These are phyloP conservation scores for Blastocrithidia nonstop DNA, from an alignment of 208 protist species.

Conservation along the genomic window DNA sequence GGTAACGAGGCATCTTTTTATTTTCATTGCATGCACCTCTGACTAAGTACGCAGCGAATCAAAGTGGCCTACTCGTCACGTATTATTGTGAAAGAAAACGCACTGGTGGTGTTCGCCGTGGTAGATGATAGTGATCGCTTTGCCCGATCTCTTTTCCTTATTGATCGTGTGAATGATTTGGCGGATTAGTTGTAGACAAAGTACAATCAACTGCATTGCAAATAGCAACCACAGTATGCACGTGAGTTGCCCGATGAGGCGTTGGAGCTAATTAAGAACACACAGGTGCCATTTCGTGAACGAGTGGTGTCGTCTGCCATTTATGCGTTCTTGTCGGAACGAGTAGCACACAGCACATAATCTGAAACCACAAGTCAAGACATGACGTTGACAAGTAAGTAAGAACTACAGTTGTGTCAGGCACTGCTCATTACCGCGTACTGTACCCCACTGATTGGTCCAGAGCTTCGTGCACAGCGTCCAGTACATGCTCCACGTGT, in stretches of 20 bases:
- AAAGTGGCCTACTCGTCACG: slow-evolving; percentile 76
- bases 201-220: not conserved
- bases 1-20: slow-evolving; percentile 51
- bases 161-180: slow-evolving; percentile 16
- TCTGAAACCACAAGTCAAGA: no score
- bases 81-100: slow-evolving; percentile 71
- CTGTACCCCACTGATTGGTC: slow-evolving; percentile 19
- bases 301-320: slow-evolving; percentile 41
- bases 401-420: slow-evolving; percentile 41
- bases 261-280: slow-evolving; percentile 20
- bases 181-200: slow-evolving; percentile 8
- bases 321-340: slow-evolving; percentile 33
- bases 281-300: slow-evolving; percentile 36
- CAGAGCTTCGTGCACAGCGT: slow-evolving; percentile 34
- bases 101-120: slow-evolving; percentile 67
- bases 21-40: slow-evolving; percentile 64
- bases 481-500: slow-evolving; percentile 13
- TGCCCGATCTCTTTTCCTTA: slow-evolving; percentile 36
- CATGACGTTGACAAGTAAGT: no score
- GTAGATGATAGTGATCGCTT: slow-evolving; percentile 41
- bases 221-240: no score
- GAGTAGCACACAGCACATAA: slow-evolving; percentile 3
- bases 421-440: slow-evolving; percentile 45
- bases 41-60: slow-evolving; percentile 38
- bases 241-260: slow-evolving; percentile 11